Conservation (phyloP, 2,329 filamentous ascomycete species). For the Clarireedia sp. region DNA sequence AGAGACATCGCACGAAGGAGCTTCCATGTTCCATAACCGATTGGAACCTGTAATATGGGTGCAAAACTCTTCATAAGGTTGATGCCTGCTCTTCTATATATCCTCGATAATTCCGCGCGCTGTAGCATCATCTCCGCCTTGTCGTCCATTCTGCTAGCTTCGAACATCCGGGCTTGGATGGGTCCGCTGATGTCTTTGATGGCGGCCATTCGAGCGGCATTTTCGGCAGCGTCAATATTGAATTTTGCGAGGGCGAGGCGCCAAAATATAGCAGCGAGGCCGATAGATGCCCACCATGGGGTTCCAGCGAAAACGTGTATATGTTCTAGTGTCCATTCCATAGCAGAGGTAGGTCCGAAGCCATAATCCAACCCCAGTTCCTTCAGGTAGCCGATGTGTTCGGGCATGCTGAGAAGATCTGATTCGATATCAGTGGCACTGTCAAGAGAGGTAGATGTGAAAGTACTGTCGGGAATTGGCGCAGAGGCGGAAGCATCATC, state of each 20-base stretch:
- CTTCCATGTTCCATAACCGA: constrained; percentile 76
- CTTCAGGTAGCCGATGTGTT: constrained; percentile 75
- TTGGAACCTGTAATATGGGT: constrained; percentile 56
- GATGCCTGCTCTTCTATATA: constrained; percentile 50
- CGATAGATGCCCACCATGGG: constrained; percentile 77
- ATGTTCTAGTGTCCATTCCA: constrained; percentile 75
- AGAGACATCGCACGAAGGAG: constrained; percentile 64
- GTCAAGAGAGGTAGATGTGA: constrained; percentile 17
- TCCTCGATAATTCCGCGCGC: constrained; percentile 38
- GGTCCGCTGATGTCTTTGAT: constrained; percentile 51
- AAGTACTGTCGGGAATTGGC: constrained; percentile 6
- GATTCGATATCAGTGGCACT: constrained; percentile 16
- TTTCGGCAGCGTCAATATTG: constrained; percentile 53
- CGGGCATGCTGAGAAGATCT: constrained; percentile 29
- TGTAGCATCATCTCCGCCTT: constrained; percentile 38
- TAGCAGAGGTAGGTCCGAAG: constrained; percentile 64
- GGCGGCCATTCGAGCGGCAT: constrained; percentile 52
- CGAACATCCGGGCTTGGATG: constrained; percentile 46
- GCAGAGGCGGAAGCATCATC: no score
- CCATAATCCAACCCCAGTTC: constrained; percentile 81
- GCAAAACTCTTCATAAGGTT: constrained; percentile 42
- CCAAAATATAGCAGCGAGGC: constrained; percentile 54
- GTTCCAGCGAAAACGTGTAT: constrained; percentile 66
- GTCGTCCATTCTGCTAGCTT: constrained; percentile 34
- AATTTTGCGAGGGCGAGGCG: constrained; percentile 60